Conservation (phyloP, 2,329 filamentous ascomycete species). For the Diaporthe citri region DNA sequence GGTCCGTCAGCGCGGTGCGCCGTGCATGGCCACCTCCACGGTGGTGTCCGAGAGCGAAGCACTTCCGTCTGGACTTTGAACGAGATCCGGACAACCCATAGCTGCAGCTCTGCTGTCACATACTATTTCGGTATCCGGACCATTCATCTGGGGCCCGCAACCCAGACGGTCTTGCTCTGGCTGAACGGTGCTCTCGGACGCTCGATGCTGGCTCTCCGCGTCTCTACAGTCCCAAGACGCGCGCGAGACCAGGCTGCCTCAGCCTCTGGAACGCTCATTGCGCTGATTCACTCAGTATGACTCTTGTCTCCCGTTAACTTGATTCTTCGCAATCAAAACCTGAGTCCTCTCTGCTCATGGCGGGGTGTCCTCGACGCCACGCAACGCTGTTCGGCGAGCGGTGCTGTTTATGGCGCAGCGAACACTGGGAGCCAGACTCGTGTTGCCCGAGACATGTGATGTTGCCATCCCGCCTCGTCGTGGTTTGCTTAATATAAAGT, state of each 20-base stretch:
- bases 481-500: conserved; percentile 36
- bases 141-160: not conserved
- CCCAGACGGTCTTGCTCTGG: not conserved
- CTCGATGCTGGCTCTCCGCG: not conserved
- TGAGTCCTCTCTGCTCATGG: conserved; percentile 30
- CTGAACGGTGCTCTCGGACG: not conserved
- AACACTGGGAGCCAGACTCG: conserved; percentile 16
- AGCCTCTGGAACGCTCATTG: conserved; percentile 19
- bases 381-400: conserved; percentile 3
- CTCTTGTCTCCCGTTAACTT: conserved; percentile 37
- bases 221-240: not conserved
- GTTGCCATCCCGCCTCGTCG: conserved; percentile 5
- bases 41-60: not conserved
- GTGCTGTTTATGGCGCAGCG: not conserved
- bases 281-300: conserved; percentile 37
- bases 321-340: conserved; percentile 37
- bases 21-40: not conserved
- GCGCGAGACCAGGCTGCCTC: conserved; percentile 16
- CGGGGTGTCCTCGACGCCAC: conserved; percentile 27
- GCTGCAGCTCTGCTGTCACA: not conserved
- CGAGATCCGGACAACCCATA: not conserved
- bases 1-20: not conserved
- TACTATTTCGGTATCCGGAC: not conserved
- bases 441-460: conserved; percentile 34
- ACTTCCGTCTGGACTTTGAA: not conserved